A percentile compares a stretch with the other conserved stretches of the same genome.
These are phyloP conservation scores for Bryum argenteum DNA, from an alignment of 225 moss, liverwort and hornwort genomes.

Conservation along the genomic window DNA sequence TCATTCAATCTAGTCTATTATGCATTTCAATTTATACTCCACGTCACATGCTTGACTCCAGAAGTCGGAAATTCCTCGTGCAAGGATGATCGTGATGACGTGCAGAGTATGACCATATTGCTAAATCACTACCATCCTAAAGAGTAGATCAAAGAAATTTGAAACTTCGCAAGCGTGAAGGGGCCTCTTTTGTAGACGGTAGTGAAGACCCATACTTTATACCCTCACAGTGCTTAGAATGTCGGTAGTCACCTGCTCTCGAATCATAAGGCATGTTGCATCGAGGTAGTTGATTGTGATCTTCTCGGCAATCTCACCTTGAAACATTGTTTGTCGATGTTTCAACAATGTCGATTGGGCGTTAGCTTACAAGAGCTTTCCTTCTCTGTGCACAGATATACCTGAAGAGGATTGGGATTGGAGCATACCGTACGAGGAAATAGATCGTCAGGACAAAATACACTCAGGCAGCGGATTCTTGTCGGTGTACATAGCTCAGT, in stretches of 20 bases:
- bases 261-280: neutral
- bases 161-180: too few relatives aligned
- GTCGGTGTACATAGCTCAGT: constrained; percentile 31
- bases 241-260: neutral
- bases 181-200: too few relatives aligned
- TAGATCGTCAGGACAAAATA: neutral
- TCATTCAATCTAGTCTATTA: neutral
- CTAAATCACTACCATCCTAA: too few relatives aligned
- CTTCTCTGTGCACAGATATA: constrained; percentile 27
- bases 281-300: neutral
- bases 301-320: neutral
- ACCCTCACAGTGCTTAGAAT: neutral
- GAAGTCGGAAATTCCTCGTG: neutral
- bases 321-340: neutral
- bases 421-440: constrained; percentile 30
- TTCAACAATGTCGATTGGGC: neutral
- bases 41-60: neutral
- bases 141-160: too few relatives aligned
- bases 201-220: neutral
- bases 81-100: too few relatives aligned
- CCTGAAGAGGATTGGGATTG: constrained; percentile 36
- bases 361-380: constrained; percentile 3
- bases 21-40: neutral
- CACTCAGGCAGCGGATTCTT: constrained; percentile 36
- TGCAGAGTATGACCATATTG: too few relatives aligned